Conservation (phyloP, 805 yeast genomes). For the Torulaspora maleeae region DNA sequence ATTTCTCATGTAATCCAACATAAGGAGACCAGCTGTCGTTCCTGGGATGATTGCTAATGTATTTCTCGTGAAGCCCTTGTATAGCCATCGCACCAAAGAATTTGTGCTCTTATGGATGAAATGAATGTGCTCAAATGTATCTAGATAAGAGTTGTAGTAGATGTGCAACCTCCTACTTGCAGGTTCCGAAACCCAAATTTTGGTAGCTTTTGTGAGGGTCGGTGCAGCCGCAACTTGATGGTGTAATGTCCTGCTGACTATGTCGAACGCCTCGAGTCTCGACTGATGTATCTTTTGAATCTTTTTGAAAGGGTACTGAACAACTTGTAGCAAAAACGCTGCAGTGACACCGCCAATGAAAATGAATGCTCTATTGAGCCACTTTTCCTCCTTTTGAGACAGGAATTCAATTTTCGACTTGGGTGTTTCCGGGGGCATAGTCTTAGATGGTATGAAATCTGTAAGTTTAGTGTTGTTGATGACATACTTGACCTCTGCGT, state of each 20-base stretch:
- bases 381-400: slow-evolving; percentile 25
- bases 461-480: slow-evolving; percentile 22
- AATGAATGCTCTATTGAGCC: slow-evolving; percentile 36
- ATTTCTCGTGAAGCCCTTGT: slow-evolving; percentile 70
- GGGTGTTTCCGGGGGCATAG: slow-evolving; percentile 21
- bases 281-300: slow-evolving; percentile 75
- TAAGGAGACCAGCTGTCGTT: slow-evolving; percentile 78
- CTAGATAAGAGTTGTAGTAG: slow-evolving; percentile 71
- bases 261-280: slow-evolving; percentile 74
- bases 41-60: slow-evolving; percentile 80
- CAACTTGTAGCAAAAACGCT: slow-evolving; percentile 65
- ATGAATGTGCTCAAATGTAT: slow-evolving; percentile 60
- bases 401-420: slow-evolving; percentile 20
- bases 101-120: slow-evolving; percentile 52
- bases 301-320: slow-evolving; percentile 79
- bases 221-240: slow-evolving; percentile 29
- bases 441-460: slow-evolving; percentile 21
- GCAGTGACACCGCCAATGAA: slow-evolving; percentile 86
- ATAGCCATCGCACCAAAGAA: slow-evolving; percentile 52
- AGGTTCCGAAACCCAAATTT: slow-evolving; percentile 14
- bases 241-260: slow-evolving; percentile 35
- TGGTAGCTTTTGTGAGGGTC: slow-evolving; percentile 8
- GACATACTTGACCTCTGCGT: slow-evolving; percentile 39
- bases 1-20: slow-evolving; percentile 73
- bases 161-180: slow-evolving; percentile 34